A percentile compares a stretch with the other conserved stretches of the same genome.
Conservation (phyloP, 495 filamentous ascomycete genomes). For the Parathielavia hyrcaniae region DNA sequence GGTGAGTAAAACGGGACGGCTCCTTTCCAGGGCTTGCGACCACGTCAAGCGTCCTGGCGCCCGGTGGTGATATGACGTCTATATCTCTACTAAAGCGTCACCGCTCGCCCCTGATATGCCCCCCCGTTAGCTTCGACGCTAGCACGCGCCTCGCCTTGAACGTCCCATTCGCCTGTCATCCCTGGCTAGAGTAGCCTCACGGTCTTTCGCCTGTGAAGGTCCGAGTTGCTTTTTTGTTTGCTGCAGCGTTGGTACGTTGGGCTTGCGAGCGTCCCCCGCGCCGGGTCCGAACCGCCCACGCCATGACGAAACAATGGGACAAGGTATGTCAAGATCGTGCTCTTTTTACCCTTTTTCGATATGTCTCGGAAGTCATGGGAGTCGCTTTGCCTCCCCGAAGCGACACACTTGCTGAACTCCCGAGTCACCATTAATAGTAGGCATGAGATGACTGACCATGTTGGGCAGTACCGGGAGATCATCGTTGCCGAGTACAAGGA, state of each 20-base stretch:
- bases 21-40: neutral
- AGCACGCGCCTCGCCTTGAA: neutral
- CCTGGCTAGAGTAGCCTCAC: neutral
- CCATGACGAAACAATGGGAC: conserved; percentile 45
- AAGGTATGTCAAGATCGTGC: too few relatives aligned
- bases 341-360: too few relatives aligned
- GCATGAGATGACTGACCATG: too few relatives aligned
- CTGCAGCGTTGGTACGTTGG: neutral
- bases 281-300: conserved; percentile 1
- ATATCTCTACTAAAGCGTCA: conserved; percentile 4
- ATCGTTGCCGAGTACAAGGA: conserved; percentile 38
- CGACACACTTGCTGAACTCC: too few relatives aligned
- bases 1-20: neutral
- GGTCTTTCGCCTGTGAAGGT: neutral
- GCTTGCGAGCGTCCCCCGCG: neutral
- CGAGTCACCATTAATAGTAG: too few relatives aligned
- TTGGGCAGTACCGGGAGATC: conserved; percentile 31
- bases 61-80: conserved; percentile 10
- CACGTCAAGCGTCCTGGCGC: neutral
- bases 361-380: too few relatives aligned
- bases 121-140: neutral
- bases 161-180: neutral
- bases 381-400: too few relatives aligned
- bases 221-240: neutral
- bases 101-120: neutral